Evolutionary conservation across 2,329 filamentous ascomycete genomes (phyloP).

Genomic region (Fusarium citri): DNA sequence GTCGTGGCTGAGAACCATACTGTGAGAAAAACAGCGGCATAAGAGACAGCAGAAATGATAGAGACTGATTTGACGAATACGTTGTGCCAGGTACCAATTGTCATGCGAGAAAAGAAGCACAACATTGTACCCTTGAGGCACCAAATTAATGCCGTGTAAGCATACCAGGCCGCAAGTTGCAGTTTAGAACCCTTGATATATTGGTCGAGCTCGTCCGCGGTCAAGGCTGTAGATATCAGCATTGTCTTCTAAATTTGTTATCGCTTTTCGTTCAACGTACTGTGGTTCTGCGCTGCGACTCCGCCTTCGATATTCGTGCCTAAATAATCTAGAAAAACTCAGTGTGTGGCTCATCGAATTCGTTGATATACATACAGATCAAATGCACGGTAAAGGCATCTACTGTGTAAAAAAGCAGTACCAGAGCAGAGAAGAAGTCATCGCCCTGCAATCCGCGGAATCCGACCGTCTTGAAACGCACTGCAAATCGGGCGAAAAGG

Average conservation of each 20-base stretch:
- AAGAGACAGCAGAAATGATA: conserved; percentile 3
- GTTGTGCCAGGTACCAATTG: conserved; percentile 44
- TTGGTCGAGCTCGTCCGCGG: conserved; percentile 44
- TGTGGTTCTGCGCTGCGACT: not conserved
- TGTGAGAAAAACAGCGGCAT: conserved; percentile 38
- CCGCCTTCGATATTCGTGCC: conserved; percentile 42
- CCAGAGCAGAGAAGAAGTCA: conserved; percentile 52
- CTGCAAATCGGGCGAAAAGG: conserved; percentile 49
- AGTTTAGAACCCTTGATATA: conserved; percentile 52
- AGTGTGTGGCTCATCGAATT: not conserved
- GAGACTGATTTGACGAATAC: conserved; percentile 37
- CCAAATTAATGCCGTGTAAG: conserved; percentile 54
- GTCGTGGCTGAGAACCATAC: not conserved
- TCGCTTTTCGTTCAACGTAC: not conserved
- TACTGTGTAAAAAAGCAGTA: conserved; percentile 50
- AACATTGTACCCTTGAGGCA: conserved; percentile 48
- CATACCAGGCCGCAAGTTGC: conserved; percentile 55
- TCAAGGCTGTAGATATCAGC: conserved; percentile 33
- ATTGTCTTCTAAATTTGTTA: fast-evolving
- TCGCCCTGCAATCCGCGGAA: conserved; percentile 53
- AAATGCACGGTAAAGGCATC: conserved; percentile 53
- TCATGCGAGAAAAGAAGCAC: conserved; percentile 48
- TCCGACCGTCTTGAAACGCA: conserved; percentile 54
- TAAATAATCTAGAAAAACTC: conserved; percentile 19
- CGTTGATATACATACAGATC: conserved; percentile 37